Percentiles rank a stretch among this genome's conserved stretches.
Evolutionary conservation across 768 basidiomycete genomes (phyloP).

Genomic region (Cystofilobasidium ferigula): DNA sequence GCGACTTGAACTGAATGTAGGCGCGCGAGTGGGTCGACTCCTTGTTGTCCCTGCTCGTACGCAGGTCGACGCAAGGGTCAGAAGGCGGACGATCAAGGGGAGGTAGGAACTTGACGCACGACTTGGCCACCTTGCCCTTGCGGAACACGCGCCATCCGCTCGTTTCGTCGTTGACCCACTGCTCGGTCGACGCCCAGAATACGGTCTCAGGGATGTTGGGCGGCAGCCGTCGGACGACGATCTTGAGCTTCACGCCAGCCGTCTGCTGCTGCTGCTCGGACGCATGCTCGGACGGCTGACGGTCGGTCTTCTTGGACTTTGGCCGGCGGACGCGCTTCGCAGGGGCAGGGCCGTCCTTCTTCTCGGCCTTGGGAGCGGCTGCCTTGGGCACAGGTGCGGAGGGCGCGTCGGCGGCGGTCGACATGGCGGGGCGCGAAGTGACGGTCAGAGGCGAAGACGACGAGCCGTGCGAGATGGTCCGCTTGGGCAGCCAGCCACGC

Average conservation of each 20-base stretch:
- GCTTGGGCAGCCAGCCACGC: no score
- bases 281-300: background rate
- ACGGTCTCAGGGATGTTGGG: conserved; percentile 82
- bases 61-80: background rate
- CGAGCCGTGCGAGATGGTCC: no score
- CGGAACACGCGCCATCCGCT: conserved; percentile 30
- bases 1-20: conserved; percentile 76
- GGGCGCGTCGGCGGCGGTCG: no score
- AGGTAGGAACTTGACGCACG: conserved; percentile 11
- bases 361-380: no score
- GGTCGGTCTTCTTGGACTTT: background rate
- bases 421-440: no score
- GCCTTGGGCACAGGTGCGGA: no score
- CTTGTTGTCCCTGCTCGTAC: conserved; percentile 58
- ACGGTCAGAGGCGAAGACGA: no score
- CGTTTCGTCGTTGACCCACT: conserved; percentile 71
- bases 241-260: conserved; percentile 48
- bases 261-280: background rate
- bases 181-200: conserved; percentile 82
- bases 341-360: no score
- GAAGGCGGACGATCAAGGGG: background rate
- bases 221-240: conserved; percentile 73
- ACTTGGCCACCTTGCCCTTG: conserved; percentile 28
- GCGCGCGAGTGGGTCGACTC: conserved; percentile 79
- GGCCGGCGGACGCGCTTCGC: no score